Evolutionary conservation across 371 early-diverging fungal genomes (phyloP).

Genomic region (Mucor velutinosus): DNA sequence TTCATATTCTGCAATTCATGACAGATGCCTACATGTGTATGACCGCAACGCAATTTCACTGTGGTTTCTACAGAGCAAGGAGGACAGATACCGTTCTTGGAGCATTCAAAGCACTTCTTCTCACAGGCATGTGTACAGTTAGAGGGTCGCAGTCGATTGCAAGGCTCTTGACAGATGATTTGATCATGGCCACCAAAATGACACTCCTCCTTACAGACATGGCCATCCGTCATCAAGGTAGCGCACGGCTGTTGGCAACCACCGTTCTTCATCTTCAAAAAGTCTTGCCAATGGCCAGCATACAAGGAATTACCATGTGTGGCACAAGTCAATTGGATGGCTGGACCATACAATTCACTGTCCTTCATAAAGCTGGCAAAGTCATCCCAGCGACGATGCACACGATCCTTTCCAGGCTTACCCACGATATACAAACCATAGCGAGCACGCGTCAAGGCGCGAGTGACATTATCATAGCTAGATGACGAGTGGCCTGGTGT

Average conservation of each 20-base stretch:
- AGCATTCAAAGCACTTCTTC: slow-evolving; percentile 36
- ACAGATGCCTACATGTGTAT: slow-evolving; percentile 4
- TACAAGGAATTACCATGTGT: slow-evolving; percentile 7
- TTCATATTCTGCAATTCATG: neutral
- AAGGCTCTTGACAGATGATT: slow-evolving; percentile 28
- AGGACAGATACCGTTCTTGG: slow-evolving; percentile 26
- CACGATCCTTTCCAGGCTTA: slow-evolving; percentile 13
- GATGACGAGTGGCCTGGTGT: slow-evolving; percentile 19
- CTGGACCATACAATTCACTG: neutral
- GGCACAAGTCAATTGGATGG: slow-evolving; percentile 13
- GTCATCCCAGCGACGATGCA: slow-evolving; percentile 23
- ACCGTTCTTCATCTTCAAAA: slow-evolving; percentile 35
- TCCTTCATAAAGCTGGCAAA: slow-evolving; percentile 31
- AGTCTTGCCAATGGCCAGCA: slow-evolving; percentile 29
- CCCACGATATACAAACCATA: slow-evolving; percentile 48
- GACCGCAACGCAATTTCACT: slow-evolving; percentile 24
- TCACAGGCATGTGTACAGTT: slow-evolving; percentile 38
- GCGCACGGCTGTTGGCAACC: slow-evolving; percentile 37
- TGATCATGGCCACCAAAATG: slow-evolving; percentile 34
- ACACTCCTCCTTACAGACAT: slow-evolving; percentile 43
- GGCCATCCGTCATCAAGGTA: slow-evolving; percentile 39
- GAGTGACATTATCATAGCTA: slow-evolving; percentile 15
- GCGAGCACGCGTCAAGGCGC: slow-evolving; percentile 39
- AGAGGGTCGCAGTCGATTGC: slow-evolving; percentile 29
- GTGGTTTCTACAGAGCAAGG: slow-evolving; percentile 23